Percentiles rank a stretch among this genome's conserved stretches.
Conservation (phyloP, 768 basidiomycete genomes). For the Lactifluus echinatus region DNA sequence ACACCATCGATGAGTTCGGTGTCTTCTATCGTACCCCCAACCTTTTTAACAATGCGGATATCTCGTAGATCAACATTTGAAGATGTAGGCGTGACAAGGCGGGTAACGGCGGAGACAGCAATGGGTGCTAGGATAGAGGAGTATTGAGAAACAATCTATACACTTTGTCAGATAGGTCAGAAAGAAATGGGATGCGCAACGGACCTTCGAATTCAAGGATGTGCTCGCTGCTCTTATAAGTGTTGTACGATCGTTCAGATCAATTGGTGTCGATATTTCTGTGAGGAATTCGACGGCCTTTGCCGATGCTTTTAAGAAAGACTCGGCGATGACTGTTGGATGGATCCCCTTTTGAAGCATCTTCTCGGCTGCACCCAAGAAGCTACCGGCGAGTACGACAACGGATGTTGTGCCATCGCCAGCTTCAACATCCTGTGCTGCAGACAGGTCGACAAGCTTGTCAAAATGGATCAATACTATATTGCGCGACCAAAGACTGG, state of each 20-base stretch:
- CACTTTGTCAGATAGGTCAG: background rate
- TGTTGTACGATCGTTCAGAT: conserved; percentile 77
- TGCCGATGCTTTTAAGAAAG: conserved; percentile 84
- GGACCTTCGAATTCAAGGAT: conserved; percentile 90
- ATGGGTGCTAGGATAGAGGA: conserved; percentile 98
- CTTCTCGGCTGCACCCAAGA: conserved; percentile 93
- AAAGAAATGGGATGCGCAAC: conserved; percentile 11
- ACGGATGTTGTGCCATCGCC: conserved; percentile 98
- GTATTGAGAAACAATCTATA: conserved; percentile 96
- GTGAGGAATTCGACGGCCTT: conserved; percentile 93
- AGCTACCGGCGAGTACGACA: conserved; percentile 89
- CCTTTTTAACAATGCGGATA: conserved; percentile 94
- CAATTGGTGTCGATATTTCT: conserved; percentile 87
- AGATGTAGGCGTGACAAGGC: conserved; percentile 79
- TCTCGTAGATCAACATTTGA: conserved; percentile 96
- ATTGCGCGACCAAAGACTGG: background rate
- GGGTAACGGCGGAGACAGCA: conserved; percentile 92
- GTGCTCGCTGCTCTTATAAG: conserved; percentile 91
- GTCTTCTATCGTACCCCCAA: conserved; percentile 98
- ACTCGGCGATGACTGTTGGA: conserved; percentile 93
- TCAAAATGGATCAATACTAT: conserved; percentile 3
- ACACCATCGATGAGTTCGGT: conserved; percentile 95
- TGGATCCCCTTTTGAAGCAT: conserved; percentile 96
- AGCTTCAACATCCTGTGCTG: conserved; percentile 96
- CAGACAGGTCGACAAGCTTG: conserved; percentile 93